phyloP scores from a whole-genome alignment of 257 asterid species.

The Jacaranda copaia region DNA sequence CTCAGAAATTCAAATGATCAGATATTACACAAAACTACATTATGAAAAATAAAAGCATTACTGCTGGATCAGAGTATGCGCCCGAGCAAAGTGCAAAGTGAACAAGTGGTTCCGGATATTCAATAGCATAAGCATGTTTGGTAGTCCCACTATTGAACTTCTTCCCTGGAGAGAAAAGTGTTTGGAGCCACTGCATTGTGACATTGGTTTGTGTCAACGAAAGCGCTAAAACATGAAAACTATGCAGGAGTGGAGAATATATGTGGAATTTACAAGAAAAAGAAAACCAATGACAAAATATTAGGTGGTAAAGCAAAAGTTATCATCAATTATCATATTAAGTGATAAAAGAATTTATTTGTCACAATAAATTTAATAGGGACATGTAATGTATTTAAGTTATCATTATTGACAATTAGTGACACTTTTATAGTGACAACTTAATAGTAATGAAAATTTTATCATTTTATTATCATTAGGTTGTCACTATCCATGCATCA shows the following conservation, averaged over 20 bases:
- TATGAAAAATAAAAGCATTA: constrained; percentile 37
- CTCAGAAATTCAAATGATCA: background rate
- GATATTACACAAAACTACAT: background rate
- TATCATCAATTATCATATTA: too few relatives aligned
- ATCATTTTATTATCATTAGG: too few relatives aligned
- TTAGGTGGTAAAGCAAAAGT: too few relatives aligned
- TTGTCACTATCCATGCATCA: too few relatives aligned
- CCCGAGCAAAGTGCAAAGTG: constrained; percentile 93
- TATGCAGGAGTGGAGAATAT: background rate
- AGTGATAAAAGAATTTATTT: too few relatives aligned
- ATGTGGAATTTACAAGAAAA: too few relatives aligned
- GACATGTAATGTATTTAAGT: too few relatives aligned
- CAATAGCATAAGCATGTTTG: constrained; percentile 70
- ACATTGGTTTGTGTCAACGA: constrained; percentile 31
- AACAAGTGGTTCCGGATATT: constrained; percentile 86
- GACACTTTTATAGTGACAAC: too few relatives aligned
- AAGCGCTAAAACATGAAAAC: constrained; percentile 13
- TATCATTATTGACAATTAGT: too few relatives aligned
- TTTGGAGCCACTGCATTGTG: constrained; percentile 77
- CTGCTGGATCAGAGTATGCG: constrained; percentile 81
- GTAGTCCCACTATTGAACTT: constrained; percentile 59
- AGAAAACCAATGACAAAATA: background rate
- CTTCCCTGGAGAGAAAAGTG: constrained; percentile 79
- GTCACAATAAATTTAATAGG: too few relatives aligned
- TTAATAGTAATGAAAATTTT: too few relatives aligned